phyloP scores from a whole-genome alignment of 2,329 filamentous ascomycete species.

The Ampelomyces quisqualis region DNA sequence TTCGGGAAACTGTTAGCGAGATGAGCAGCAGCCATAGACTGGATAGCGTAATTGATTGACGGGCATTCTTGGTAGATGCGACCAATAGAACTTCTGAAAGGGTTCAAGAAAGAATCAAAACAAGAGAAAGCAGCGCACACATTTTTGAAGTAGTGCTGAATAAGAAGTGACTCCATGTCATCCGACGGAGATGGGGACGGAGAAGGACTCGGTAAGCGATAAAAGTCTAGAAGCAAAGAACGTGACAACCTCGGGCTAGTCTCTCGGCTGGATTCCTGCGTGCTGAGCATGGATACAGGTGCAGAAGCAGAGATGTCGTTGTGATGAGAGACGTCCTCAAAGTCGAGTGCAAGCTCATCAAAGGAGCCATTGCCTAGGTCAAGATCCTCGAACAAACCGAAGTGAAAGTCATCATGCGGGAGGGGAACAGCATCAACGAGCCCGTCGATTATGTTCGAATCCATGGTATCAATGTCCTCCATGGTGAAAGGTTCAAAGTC shows the following conservation, averaged over 20 bases:
- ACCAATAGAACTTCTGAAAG: constrained; percentile 60
- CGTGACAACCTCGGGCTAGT: constrained; percentile 37
- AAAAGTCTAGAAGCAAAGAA: constrained; percentile 45
- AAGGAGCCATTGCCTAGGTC: constrained; percentile 29
- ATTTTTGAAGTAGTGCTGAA: constrained; percentile 65
- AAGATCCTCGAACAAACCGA: constrained; percentile 29
- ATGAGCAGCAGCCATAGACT: constrained; percentile 65
- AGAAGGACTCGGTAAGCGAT: constrained; percentile 40
- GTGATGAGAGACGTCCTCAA: constrained; percentile 19
- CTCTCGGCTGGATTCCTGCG: constrained; percentile 20
- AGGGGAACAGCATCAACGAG: constrained; percentile 24
- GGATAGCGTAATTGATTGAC: constrained; percentile 61
- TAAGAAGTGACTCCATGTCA: constrained; percentile 57
- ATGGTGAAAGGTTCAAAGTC: constrained; percentile 30
- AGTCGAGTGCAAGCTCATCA: constrained; percentile 22
- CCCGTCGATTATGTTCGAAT: constrained; percentile 29
- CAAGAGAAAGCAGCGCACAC: constrained; percentile 64
- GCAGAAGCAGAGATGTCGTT: constrained; percentile 19
- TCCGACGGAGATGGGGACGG: constrained; percentile 38
- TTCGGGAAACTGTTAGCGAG: constrained; percentile 59
- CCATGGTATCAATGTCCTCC: constrained; percentile 26
- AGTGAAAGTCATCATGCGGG: constrained; percentile 26
- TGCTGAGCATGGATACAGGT: constrained; percentile 13
- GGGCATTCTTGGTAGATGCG: constrained; percentile 60
- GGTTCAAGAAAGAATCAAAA: constrained; percentile 63